Percentiles rank a stretch among this genome's conserved stretches.
Conservation (phyloP, 768 basidiomycete species). For the Leccinum rimulosum region DNA sequence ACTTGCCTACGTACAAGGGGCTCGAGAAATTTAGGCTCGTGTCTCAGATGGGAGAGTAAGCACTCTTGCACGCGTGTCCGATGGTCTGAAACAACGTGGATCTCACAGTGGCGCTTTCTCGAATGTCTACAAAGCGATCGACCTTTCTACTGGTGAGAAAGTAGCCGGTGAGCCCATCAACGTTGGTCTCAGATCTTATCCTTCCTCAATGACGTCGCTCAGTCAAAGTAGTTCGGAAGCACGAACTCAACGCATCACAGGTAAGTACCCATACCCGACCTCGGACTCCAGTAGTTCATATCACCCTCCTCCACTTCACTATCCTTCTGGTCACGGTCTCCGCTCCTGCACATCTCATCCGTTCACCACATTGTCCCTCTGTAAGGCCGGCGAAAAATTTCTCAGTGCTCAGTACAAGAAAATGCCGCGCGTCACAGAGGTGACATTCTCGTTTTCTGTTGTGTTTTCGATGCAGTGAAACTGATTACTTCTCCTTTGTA, state of each 20-base stretch:
- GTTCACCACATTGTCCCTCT: conserved; percentile 28
- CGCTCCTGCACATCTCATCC: conserved; percentile 12
- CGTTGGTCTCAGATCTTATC: neutral
- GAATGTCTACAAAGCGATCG: conserved; percentile 93
- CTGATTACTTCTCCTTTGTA: conserved; percentile 20
- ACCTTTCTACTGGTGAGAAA: conserved; percentile 68
- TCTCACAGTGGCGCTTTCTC: conserved; percentile 85
- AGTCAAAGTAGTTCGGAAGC: conserved; percentile 96
- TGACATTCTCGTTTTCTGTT: conserved; percentile 38
- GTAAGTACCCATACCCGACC: conserved; percentile 48
- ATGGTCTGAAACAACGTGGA: conserved; percentile 14
- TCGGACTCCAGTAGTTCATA: conserved; percentile 26
- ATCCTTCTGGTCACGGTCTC: conserved; percentile 19
- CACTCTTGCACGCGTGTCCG: conserved; percentile 21
- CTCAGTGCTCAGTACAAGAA: conserved; percentile 93
- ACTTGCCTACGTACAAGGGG: conserved; percentile 84
- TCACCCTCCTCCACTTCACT: conserved; percentile 16
- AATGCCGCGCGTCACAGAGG: conserved; percentile 98
- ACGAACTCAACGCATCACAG: conserved; percentile 87
- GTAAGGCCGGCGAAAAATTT: conserved; percentile 88
- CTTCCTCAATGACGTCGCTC: conserved; percentile 15
- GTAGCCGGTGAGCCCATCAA: conserved; percentile 64
- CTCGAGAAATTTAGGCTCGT: conserved; percentile 75
- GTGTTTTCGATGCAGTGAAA: conserved; percentile 11
- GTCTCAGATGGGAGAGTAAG: conserved; percentile 93